Evolutionary conservation across 164 flowering plant genomes (phyloP), one percentile per base, ranked within the genome.

Genomic region (Aristolochia fimbriata): DNA sequence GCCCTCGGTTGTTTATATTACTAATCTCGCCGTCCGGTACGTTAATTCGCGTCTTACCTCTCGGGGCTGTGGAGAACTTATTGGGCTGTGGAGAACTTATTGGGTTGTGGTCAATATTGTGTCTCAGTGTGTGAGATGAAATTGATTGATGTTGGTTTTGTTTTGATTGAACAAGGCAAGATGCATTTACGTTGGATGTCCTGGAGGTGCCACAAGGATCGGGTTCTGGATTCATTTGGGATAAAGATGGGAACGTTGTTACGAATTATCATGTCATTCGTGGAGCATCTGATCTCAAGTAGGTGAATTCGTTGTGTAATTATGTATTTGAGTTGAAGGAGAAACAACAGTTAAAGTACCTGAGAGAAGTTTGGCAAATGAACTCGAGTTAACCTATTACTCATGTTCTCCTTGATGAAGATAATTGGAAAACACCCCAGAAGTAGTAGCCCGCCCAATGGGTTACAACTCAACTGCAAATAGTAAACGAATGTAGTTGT

Each of bases 261-360:
- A 92, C 98, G 24, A 92, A 92, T 75, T 92, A 85, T 77, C 98
- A 92, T 70, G 98, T 92, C 37, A 92, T 92, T 77, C 96, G 96
- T 1, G 95, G 93, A 33, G 98, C 98, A 19, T 92, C 98, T 67
- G 98, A 92, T 86, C 87, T 92, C 75, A 87, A 77, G 98, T 92
- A 63, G n/a, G 82, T 72, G 31, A 19, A 33, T n/a, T 47, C 10
- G 48, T 12, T 21, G 7, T 37, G 43, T 37, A 37, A 37, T 3
- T 37, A 3, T 37, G 43, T 37, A 37, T 7, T 37, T 37, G 43
- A 37, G 4, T 37, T 37, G 43, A 37, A 37, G 43, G 43, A 37
- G 12, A 37, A 37, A 6, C 12, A 10, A 37, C 8, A 10, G 4
- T 37, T 37, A 6, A 37, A 7, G 43, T 37, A 37, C 8, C 12